A percentile compares a stretch with the other conserved stretches of the same genome.
These are phyloP conservation scores for Monosporozyma aquatica DNA, from an alignment of 805 yeast species.

Conservation along the genomic window DNA sequence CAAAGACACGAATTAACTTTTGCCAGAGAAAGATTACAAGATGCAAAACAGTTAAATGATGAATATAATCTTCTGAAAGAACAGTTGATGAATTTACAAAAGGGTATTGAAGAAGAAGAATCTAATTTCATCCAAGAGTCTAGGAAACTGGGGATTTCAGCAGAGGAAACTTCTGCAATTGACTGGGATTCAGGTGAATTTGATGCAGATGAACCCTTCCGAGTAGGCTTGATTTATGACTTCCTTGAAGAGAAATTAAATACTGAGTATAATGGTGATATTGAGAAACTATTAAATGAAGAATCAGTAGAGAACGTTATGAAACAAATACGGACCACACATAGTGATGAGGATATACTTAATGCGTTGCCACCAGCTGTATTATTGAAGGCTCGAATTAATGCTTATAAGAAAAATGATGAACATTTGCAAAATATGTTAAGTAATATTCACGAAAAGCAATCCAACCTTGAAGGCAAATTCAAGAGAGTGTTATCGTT, in stretches of 20 bases:
- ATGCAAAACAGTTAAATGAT: slow-evolving; percentile 38
- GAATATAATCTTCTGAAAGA: slow-evolving; percentile 47
- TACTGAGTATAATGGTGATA: slow-evolving; percentile 23
- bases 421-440: slow-evolving; percentile 44
- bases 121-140: slow-evolving; percentile 39
- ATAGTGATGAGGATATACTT: slow-evolving; percentile 12
- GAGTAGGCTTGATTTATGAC: slow-evolving; percentile 51
- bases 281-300: slow-evolving; percentile 21
- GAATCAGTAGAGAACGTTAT: slow-evolving; percentile 18
- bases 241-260: slow-evolving; percentile 38
- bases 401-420: slow-evolving; percentile 71
- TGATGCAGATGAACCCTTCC: slow-evolving; percentile 90
- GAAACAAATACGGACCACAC: slow-evolving; percentile 15
- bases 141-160: slow-evolving; percentile 30
- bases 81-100: slow-evolving; percentile 48
- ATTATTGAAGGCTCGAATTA: slow-evolving; percentile 65
- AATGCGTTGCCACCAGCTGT: slow-evolving; percentile 29
- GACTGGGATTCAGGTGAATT: slow-evolving; percentile 43
- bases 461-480: slow-evolving; percentile 55
- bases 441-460: slow-evolving; percentile 42
- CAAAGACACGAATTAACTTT: slow-evolving; percentile 20
- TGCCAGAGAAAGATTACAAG: slow-evolving; percentile 20
- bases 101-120: slow-evolving; percentile 58
- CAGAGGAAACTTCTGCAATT: slow-evolving; percentile 23
- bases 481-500: slow-evolving; percentile 82